These are phyloP conservation scores for Cladophialophora psammophila DNA, from an alignment of 2,329 filamentous ascomycete genomes.

Conservation along the genomic window DNA sequence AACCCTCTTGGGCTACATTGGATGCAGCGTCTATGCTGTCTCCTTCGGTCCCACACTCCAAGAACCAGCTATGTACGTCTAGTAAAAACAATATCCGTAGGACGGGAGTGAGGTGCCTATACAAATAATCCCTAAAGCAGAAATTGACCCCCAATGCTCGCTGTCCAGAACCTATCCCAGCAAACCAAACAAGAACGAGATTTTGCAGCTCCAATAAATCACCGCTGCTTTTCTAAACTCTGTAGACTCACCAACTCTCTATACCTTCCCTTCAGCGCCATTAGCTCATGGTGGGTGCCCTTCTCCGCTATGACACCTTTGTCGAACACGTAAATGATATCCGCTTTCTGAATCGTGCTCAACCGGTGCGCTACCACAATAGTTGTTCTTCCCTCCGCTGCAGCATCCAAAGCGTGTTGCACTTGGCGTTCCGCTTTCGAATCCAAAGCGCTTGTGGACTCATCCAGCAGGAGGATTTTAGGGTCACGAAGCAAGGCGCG, in stretches of 20 bases:
- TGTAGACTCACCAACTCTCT: conserved; percentile 81
- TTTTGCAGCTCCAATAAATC: not conserved
- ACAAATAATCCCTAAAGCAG: not conserved
- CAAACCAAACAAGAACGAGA: not conserved
- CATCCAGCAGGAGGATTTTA: conserved; percentile 82
- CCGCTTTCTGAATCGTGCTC: conserved; percentile 91
- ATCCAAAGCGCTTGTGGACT: conserved; percentile 68
- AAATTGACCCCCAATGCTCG: not conserved
- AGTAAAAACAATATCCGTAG: not conserved
- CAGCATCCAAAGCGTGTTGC: conserved; percentile 78
- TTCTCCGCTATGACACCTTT: conserved; percentile 84
- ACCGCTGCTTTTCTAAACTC: conserved; percentile 69
- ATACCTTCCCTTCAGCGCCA: conserved; percentile 68
- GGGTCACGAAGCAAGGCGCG: conserved; percentile 90
- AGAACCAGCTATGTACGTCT: not conserved
- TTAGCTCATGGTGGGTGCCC: conserved; percentile 78
- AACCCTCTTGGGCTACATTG: too few species aligned
- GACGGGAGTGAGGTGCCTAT: conserved; percentile 4
- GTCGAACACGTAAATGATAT: conserved; percentile 96
- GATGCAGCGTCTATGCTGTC: not conserved
- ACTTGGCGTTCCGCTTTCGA: conserved; percentile 60
- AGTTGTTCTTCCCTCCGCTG: conserved; percentile 83
- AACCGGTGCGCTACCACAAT: conserved; percentile 93
- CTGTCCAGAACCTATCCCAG: conserved; percentile 10
- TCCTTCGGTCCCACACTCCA: not conserved